Conservation (phyloP, 192 early-diverging fungal species). For the Umbelopsis vinacea region DNA sequence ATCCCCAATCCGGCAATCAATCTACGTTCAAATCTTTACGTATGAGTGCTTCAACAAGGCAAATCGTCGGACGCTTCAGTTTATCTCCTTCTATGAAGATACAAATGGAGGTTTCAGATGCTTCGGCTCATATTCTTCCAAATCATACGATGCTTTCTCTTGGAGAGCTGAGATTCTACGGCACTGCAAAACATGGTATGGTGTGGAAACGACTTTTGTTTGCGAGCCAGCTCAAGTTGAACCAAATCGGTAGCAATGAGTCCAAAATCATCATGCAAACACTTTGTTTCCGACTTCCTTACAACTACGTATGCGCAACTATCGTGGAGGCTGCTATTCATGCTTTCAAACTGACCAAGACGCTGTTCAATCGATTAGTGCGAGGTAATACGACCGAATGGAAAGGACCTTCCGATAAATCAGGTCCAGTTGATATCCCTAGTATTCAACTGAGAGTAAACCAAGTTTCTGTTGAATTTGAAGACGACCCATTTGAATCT, state of each 20-base stretch:
- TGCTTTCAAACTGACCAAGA: conserved; percentile 2
- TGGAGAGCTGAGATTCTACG: neutral
- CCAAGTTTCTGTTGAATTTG: conserved; percentile 31
- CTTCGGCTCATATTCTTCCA: neutral
- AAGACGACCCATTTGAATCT: conserved; percentile 47
- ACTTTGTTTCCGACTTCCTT: neutral
- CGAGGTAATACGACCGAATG: neutral
- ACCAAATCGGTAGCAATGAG: neutral
- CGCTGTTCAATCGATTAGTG: neutral
- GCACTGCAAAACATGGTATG: neutral
- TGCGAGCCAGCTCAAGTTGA: neutral
- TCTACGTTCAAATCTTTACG: neutral
- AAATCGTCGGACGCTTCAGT: neutral
- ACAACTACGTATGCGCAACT: neutral
- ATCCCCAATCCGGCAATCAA: neutral
- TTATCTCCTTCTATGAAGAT: conserved; percentile 2
- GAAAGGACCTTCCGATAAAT: neutral
- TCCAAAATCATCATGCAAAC: neutral
- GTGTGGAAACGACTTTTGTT: neutral
- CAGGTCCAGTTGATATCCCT: neutral
- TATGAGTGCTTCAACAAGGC: neutral
- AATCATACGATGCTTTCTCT: neutral
- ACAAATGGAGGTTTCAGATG: neutral
- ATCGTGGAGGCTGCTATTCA: conserved; percentile 12
- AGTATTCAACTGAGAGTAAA: neutral